Conservation (phyloP, 192 early-diverging fungal genomes). For the Geosiphon pyriformis region DNA sequence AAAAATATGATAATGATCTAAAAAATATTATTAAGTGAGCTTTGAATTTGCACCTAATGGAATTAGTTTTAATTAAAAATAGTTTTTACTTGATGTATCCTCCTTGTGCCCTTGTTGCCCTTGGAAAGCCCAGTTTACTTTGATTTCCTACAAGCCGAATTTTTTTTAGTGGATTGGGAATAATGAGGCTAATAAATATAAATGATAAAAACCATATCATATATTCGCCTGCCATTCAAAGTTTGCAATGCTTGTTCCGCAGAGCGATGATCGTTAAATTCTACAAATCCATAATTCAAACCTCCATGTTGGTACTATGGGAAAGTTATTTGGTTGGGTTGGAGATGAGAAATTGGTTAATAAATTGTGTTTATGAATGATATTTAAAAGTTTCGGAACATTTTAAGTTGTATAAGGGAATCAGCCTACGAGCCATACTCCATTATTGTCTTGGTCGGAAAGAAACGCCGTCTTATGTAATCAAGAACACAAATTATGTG, state of each 20-base stretch:
- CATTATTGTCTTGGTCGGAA: slow-evolving; percentile 3
- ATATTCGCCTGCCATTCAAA: slow-evolving; percentile 68
- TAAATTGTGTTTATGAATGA: neutral
- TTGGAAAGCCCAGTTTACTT: slow-evolving; percentile 64
- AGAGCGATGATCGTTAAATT: slow-evolving; percentile 63
- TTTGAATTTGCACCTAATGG: neutral
- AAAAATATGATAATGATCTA: slow-evolving; percentile 82
- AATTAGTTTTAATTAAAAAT: neutral
- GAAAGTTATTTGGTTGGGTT: neutral
- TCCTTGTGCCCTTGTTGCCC: slow-evolving; percentile 50
- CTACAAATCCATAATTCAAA: slow-evolving; percentile 88
- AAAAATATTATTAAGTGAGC: neutral
- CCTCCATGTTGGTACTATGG: slow-evolving; percentile 57
- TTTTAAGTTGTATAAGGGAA: slow-evolving; percentile 4
- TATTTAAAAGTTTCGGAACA: neutral
- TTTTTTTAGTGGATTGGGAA: neutral
- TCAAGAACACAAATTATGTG: neutral
- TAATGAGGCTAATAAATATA: neutral
- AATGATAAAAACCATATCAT: slow-evolving; percentile 46
- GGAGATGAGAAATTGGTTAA: neutral
- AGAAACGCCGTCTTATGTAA: neutral
- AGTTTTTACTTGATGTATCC: slow-evolving; percentile 56
- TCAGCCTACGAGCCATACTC: slow-evolving; percentile 16
- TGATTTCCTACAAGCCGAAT: slow-evolving; percentile 45
- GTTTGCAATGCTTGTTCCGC: slow-evolving; percentile 67